Conservation (phyloP, 1,284 basidiomycete species). For the Cutaneotrichosporon dermatis region DNA sequence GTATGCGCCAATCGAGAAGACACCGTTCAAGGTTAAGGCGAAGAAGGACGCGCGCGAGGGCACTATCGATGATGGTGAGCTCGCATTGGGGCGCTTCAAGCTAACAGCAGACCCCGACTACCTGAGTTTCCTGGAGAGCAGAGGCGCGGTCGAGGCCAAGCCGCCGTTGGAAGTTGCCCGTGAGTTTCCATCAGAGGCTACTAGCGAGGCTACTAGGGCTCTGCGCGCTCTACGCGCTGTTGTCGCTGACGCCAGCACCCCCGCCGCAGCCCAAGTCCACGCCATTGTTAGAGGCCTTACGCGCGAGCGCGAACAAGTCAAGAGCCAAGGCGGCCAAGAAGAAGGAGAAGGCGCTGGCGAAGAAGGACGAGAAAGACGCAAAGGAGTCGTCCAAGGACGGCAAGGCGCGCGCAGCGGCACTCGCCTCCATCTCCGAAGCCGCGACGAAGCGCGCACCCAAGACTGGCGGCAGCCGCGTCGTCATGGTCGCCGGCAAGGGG, state of each 20-base stretch:
- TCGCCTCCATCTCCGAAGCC: constrained; percentile 33
- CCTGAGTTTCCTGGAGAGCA: constrained; percentile 68
- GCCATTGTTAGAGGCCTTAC: constrained; percentile 80
- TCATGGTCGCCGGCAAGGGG: constrained; percentile 42
- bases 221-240: no score
- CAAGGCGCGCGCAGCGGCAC: constrained; percentile 25
- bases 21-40: constrained; percentile 34
- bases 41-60: constrained; percentile 45
- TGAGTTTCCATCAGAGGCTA: constrained; percentile 44
- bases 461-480: constrained; percentile 13
- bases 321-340: constrained; percentile 52
- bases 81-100: not conserved
- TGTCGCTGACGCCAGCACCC: constrained; percentile 19
- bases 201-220: no score
- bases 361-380: constrained; percentile 1
- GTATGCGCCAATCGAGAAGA: constrained; percentile 86
- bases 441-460: constrained; percentile 33
- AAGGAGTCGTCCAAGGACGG: constrained; percentile 59
- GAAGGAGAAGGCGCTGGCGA: constrained; percentile 50
- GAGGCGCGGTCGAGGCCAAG: constrained; percentile 42
- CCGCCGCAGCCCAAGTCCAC: constrained; percentile 61
- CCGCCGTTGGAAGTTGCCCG: constrained; percentile 61
- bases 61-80: constrained; percentile 42
- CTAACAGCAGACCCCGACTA: constrained; percentile 66
- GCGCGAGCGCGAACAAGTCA: constrained; percentile 46